phyloP scores from a whole-genome alignment of 2,329 filamentous ascomycete genomes.

The Cadophora gregata region DNA sequence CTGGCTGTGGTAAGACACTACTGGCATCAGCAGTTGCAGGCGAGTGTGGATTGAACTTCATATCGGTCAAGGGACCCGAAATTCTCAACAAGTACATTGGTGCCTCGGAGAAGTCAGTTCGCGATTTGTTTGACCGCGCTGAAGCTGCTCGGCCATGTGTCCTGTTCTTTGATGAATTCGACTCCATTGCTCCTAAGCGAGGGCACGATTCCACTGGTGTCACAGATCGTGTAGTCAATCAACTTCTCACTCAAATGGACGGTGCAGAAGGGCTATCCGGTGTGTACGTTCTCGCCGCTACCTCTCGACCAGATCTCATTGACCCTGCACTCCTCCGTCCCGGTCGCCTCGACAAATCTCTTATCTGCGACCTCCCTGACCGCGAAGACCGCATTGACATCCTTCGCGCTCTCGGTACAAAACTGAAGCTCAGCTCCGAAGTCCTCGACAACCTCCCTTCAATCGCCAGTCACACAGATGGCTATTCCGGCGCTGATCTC shows the following conservation, averaged over 20 bases:
- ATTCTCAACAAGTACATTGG: conserved; percentile 99
- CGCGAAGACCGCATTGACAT: conserved; percentile 87
- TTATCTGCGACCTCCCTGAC: conserved; percentile 88
- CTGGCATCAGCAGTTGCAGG: conserved; percentile 96
- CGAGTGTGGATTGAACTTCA: conserved; percentile 97
- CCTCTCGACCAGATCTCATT: conserved; percentile 90
- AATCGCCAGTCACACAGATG: conserved; percentile 80
- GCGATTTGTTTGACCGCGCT: conserved; percentile 93
- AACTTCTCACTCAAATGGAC: conserved; percentile 98
- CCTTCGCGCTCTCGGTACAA: conserved; percentile 79
- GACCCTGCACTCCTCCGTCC: conserved; percentile 92
- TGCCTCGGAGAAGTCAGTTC: conserved; percentile 93
- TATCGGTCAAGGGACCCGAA: conserved; percentile 96
- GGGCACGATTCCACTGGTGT: conserved; percentile 97
- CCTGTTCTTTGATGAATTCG: conserved; percentile 98
- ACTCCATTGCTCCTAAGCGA: conserved; percentile 95
- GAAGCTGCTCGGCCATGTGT: conserved; percentile 91
- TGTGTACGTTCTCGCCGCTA: conserved; percentile 95
- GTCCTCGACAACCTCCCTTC: conserved; percentile 65
- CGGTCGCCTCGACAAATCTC: conserved; percentile 88
- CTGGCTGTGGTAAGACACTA: conserved; percentile 95
- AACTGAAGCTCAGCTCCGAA: conserved; percentile 74
- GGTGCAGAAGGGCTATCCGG: conserved; percentile 93
- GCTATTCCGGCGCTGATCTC: conserved; percentile 92
- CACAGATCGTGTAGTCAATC: conserved; percentile 98